phyloP scores from a whole-genome alignment of 768 basidiomycete species.

The Termitomyces sp. region DNA sequence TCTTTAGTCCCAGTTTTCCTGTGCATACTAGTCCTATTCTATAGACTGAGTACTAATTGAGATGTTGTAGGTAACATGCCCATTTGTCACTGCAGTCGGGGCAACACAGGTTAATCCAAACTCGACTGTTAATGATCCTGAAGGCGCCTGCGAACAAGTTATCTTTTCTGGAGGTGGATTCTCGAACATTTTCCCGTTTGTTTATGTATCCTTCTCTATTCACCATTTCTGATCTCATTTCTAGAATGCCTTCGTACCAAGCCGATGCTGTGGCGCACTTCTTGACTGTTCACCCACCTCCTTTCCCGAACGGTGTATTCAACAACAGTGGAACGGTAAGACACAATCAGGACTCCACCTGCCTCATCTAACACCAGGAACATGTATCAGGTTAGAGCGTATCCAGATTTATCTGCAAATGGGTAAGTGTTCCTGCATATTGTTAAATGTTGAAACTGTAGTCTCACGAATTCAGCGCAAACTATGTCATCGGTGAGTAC shows the following conservation, averaged over 20 bases:
- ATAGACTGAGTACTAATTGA: neutral
- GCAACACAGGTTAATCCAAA: constrained; percentile 42
- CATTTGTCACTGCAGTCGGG: constrained; percentile 46
- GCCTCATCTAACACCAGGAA: neutral
- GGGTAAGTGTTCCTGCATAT: constrained; percentile 20
- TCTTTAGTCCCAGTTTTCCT: constrained; percentile 22
- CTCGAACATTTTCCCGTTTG: constrained; percentile 34
- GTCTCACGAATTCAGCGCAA: constrained; percentile 21
- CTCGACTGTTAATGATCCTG: constrained; percentile 36
- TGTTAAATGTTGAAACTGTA: neutral
- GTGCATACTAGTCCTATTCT: constrained; percentile 3
- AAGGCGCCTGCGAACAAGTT: constrained; percentile 38
- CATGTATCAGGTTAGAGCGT: constrained; percentile 34
- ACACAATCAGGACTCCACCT: neutral
- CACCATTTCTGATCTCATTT: neutral
- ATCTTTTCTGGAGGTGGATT: constrained; percentile 52
- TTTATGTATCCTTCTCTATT: neutral
- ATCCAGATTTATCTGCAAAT: constrained; percentile 46
- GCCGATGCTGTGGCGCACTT: constrained; percentile 32
- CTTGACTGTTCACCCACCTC: constrained; percentile 31
- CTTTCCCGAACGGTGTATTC: constrained; percentile 34
- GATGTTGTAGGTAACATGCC: constrained; percentile 31
- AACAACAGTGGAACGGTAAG: constrained; percentile 38
- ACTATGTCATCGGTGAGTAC: constrained; percentile 31
- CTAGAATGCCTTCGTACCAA: constrained; percentile 41